Percentiles rank a stretch among this genome's conserved stretches.
phyloP scores from a whole-genome alignment of 495 filamentous ascomycete genomes.

The Penicillium cosmopolitanum region DNA sequence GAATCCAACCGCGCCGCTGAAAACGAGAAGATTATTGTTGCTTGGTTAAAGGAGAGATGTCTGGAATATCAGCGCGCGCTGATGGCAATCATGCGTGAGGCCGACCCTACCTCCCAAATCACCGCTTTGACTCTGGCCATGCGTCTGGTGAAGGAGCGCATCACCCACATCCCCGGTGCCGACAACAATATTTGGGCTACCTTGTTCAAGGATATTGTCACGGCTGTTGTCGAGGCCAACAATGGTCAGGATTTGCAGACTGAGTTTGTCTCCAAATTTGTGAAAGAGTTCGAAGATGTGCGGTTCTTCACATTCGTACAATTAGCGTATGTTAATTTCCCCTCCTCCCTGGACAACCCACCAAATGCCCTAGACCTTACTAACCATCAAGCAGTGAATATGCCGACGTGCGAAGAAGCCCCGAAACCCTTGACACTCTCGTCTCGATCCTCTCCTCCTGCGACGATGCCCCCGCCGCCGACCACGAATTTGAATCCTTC shows the following conservation, averaged over 20 bases:
- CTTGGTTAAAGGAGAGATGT: constrained; percentile 78
- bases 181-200: constrained; percentile 68
- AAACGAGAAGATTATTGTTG: constrained; percentile 71
- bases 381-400: constrained; percentile 32
- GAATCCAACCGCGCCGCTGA: constrained; percentile 65
- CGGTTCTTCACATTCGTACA: constrained; percentile 76
- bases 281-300: constrained; percentile 82
- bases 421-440: constrained; percentile 53
- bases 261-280: constrained; percentile 76
- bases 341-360: background rate
- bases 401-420: constrained; percentile 31
- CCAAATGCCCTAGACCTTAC: constrained; percentile 21
- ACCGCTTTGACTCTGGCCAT: constrained; percentile 77
- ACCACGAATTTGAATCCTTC: constrained; percentile 68
- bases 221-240: constrained; percentile 60
- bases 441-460: constrained; percentile 68
- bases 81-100: constrained; percentile 55
- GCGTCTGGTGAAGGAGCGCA: constrained; percentile 80
- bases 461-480: constrained; percentile 62
- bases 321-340: constrained; percentile 60
- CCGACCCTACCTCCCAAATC: constrained; percentile 51
- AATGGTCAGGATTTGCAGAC: constrained; percentile 59
- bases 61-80: constrained; percentile 67
- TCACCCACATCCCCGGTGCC: constrained; percentile 59
- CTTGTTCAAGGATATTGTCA: constrained; percentile 65